Evolutionary conservation across 495 filamentous ascomycete species (phyloP).

Genomic region (Hyaloscypha finlandica): DNA sequence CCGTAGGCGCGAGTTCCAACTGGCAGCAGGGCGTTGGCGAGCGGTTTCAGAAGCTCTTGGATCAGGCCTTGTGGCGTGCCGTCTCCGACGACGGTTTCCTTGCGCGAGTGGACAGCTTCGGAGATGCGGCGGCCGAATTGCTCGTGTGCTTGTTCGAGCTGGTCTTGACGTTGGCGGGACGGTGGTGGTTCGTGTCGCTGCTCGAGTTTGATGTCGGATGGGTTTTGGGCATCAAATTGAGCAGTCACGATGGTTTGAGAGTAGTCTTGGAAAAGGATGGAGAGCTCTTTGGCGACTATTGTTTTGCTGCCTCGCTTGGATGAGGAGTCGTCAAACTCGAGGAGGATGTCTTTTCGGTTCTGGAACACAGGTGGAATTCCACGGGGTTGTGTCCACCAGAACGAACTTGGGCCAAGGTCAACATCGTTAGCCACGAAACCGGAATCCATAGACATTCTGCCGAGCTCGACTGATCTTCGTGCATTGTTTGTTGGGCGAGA

Average conservation of each 20-base stretch:
- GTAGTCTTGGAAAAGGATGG: constrained; percentile 89
- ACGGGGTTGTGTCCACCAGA: constrained; percentile 83
- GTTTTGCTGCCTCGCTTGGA: constrained; percentile 68
- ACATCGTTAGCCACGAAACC: constrained; percentile 85
- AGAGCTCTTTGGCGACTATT: constrained; percentile 75
- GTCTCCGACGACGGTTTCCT: constrained; percentile 80
- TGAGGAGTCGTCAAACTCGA: constrained; percentile 78
- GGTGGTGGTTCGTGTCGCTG: constrained; percentile 89
- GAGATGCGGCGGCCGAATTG: constrained; percentile 75
- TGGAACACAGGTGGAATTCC: constrained; percentile 80
- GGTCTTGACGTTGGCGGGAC: constrained; percentile 83
- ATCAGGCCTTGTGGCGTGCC: constrained; percentile 77
- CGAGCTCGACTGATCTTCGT: constrained; percentile 72
- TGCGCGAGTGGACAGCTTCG: constrained; percentile 64
- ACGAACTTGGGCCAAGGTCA: constrained; percentile 68
- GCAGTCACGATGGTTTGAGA: constrained; percentile 89
- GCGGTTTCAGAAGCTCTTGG: constrained; percentile 72
- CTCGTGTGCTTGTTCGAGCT: constrained; percentile 81
- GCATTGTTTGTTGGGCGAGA: constrained; percentile 33
- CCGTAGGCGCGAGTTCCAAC: constrained; percentile 88
- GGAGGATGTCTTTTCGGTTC: constrained; percentile 78
- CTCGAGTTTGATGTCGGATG: constrained; percentile 69
- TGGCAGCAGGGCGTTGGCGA: constrained; percentile 73
- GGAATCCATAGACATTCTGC: constrained; percentile 51
- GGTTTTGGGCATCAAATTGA: constrained; percentile 75